Evolutionary conservation across 192 early-diverging fungal species (phyloP).

Genomic region (Coemansia biformis): DNA sequence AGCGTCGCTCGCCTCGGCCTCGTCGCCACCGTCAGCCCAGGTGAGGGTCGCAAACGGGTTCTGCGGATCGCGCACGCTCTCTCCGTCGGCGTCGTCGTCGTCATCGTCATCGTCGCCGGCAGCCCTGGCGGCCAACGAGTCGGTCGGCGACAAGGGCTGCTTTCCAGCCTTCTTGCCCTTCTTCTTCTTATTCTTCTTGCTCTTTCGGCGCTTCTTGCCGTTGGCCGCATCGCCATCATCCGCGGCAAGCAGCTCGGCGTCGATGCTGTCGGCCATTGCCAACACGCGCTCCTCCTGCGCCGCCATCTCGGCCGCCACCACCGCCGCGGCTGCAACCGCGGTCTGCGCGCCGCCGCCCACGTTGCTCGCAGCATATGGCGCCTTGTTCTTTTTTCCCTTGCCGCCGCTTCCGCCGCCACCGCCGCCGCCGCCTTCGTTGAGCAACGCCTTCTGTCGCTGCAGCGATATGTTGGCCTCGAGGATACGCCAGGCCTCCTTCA

Average conservation of each 20-base stretch:
- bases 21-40: too few relatives aligned
- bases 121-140: not conserved
- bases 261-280: not conserved
- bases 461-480: conserved; percentile 56
- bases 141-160: conserved; percentile 3
- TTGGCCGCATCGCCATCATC: conserved; percentile 16
- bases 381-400: conserved; percentile 24
- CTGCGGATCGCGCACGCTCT: conserved; percentile 13
- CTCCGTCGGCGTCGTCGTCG: conserved; percentile 3
- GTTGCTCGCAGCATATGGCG: not conserved
- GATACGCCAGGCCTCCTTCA: conserved; percentile 69
- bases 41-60: conserved; percentile 41
- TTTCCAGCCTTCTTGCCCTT: conserved; percentile 29
- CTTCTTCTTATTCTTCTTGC: conserved; percentile 45
- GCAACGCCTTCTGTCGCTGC: conserved; percentile 45
- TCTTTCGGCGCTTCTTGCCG: conserved; percentile 45
- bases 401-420: conserved; percentile 10
- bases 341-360: not conserved
- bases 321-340: not conserved
- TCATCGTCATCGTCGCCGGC: conserved; percentile 21
- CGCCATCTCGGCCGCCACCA: not conserved
- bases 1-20: conserved; percentile 1
- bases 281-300: not conserved
- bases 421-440: conserved; percentile 15
- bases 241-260: conserved; percentile 9